phyloP scores from a whole-genome alignment of 108 stramenopile genomes.

The Craspedostauros australis region DNA sequence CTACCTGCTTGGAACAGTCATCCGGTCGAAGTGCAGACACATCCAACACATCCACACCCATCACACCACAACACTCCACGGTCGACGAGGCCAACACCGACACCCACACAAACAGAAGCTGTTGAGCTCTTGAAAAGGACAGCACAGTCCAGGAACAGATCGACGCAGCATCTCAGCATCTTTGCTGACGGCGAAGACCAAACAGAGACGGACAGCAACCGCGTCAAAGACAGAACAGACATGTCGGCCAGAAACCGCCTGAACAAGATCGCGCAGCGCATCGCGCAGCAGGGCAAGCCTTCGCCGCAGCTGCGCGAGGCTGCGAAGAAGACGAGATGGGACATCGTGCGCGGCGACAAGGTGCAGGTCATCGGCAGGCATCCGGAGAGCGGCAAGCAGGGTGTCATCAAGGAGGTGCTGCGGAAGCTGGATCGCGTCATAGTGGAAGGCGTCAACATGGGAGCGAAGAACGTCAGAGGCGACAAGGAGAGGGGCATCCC shows the following conservation, averaged over 20 bases:
- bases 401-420: conserved; percentile 67
- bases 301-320: conserved; percentile 30
- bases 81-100: too few species aligned
- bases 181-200: too few species aligned
- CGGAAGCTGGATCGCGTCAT: conserved; percentile 83
- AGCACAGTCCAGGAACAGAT: too few species aligned
- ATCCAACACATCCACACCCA: too few species aligned
- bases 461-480: conserved; percentile 57
- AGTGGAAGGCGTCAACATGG: conserved; percentile 89
- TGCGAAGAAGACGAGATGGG: conserved; percentile 46
- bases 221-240: too few species aligned
- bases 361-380: conserved; percentile 89
- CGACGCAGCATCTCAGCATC: too few species aligned
- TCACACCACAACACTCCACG: too few species aligned
- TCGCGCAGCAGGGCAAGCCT: conserved; percentile 24
- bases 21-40: too few species aligned
- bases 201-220: too few species aligned
- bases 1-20: too few species aligned
- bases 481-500: conserved; percentile 59
- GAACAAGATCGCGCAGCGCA: conserved; percentile 12
- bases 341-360: conserved; percentile 91
- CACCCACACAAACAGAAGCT: too few species aligned
- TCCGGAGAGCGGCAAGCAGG: conserved; percentile 84
- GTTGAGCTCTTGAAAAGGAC: too few species aligned
- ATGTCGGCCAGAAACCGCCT: conserved; percentile 22